Base-by-base conservation (phyloP, 2,329 filamentous ascomycete genomes). In the Ophiostoma quercus region DNA sequence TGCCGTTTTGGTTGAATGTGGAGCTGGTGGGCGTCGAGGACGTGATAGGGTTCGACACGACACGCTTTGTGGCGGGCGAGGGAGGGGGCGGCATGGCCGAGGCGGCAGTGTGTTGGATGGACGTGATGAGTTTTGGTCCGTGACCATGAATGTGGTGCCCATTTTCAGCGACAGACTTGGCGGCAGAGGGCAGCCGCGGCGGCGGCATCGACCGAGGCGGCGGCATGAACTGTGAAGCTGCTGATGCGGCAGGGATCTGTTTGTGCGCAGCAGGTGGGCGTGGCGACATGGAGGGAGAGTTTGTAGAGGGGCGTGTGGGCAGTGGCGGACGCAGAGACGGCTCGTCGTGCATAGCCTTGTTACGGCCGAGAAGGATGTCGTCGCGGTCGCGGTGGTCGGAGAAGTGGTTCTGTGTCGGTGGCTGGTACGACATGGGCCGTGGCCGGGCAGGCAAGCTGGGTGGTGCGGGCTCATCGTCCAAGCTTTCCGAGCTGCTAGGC, bases 401-500 rank as follows among this genome's bases (percentile, higher is more conserved):
- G 39, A 65, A 71, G 54, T 9, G 71, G 66, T 1, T 51, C 66
- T 66, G 65, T 22, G 65, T 19, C 6, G 65, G 39, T 2, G 65
- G 65, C 39, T 66, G 65, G 65, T 66, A 66, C 2, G 69, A 47
- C 67, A 69, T 69, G 9, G 68, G 63, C 19, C 41, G 34, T 32
- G 67, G 84, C 14, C 84, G 80, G 12, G 78, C 81, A 62, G 84
- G 84, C 12, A 84, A 80, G 7, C 78, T 81, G 22, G 81, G 84
- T 63, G 85, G 81, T 69, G 79, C 80, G 0, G 85, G 84, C 8
- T 81, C 80, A n/a, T 81, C 80, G n/a, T 84, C 82, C 0, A 82
- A 77, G 69, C 84, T 89, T 70, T 86, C 88, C 4, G 87, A 85
- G 76, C 90, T 94, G 74, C 88, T 89, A 0, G 94, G 92, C 22